A percentile compares a stretch with the other conserved stretches of the same genome.
Evolutionary conservation across 2,329 filamentous ascomycete genomes (phyloP).

Genomic region (Fusarium albidum): DNA sequence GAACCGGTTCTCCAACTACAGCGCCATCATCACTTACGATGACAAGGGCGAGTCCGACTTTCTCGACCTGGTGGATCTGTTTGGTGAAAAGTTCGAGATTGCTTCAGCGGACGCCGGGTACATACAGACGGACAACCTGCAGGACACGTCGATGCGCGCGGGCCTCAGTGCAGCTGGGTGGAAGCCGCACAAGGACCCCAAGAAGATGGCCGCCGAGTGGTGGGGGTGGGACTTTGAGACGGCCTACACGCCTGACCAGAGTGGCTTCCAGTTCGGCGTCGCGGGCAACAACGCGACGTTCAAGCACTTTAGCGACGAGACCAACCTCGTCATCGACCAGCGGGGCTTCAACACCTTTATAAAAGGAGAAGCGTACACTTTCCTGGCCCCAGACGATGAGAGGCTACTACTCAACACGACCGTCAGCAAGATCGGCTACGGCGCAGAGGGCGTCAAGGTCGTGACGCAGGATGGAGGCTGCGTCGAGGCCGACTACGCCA

Average conservation of each 20-base stretch:
- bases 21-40: constrained; percentile 67
- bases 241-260: constrained; percentile 63
- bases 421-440: constrained; percentile 64
- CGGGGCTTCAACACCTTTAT: constrained; percentile 69
- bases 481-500: constrained; percentile 67
- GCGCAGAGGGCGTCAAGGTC: constrained; percentile 60
- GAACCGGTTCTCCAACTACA: constrained; percentile 67
- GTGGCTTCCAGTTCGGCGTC: constrained; percentile 62
- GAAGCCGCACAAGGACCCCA: constrained; percentile 64
- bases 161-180: constrained; percentile 68
- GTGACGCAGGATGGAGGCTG: constrained; percentile 62
- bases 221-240: constrained; percentile 66
- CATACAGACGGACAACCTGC: constrained; percentile 65
- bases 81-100: constrained; percentile 53
- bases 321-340: constrained; percentile 68
- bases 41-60: constrained; percentile 63
- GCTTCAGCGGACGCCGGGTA: constrained; percentile 63
- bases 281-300: constrained; percentile 68
- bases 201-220: constrained; percentile 69
- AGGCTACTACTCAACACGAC: constrained; percentile 66
- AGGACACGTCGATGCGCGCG: constrained; percentile 67
- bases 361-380: constrained; percentile 63
- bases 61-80: constrained; percentile 57
- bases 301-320: constrained; percentile 67
- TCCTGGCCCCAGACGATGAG: constrained; percentile 62